A percentile compares a stretch with the other conserved stretches of the same genome.
phyloP scores from a whole-genome alignment of 768 basidiomycete genomes.

The Trametes punicea region DNA sequence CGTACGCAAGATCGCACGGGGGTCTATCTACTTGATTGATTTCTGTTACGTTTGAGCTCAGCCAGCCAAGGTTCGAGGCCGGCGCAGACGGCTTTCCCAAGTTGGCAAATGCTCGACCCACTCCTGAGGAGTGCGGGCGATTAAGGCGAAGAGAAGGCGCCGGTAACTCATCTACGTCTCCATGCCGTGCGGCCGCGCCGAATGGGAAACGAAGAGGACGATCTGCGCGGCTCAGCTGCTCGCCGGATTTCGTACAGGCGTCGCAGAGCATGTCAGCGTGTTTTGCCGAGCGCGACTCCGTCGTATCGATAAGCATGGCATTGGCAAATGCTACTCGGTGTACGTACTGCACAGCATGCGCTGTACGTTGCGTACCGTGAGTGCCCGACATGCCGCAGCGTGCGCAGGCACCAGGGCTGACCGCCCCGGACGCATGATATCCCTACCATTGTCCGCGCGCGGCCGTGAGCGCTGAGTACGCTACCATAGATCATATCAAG shows the following conservation, averaged over 20 bases:
- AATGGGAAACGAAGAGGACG: not conserved
- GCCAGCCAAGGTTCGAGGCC: too few relatives aligned
- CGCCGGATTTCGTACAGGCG: not conserved
- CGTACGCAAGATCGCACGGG: too few relatives aligned
- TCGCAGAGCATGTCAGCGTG: not conserved
- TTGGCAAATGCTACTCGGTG: not conserved
- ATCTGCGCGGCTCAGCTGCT: slow-evolving; percentile 3
- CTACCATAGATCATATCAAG: too few relatives aligned
- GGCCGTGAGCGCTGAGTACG: too few relatives aligned
- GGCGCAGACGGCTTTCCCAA: too few relatives aligned
- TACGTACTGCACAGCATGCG: not conserved
- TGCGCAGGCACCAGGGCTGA: not conserved
- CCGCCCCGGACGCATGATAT: not conserved
- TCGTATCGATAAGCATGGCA: slow-evolving; percentile 10
- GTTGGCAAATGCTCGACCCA: too few relatives aligned
- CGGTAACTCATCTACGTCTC: not conserved
- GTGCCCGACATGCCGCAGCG: not conserved
- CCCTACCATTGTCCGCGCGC: too few relatives aligned
- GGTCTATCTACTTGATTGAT: too few relatives aligned
- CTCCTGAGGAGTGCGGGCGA: too few relatives aligned
- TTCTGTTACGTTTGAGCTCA: too few relatives aligned
- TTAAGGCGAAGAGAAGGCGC: not conserved
- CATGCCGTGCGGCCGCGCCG: not conserved
- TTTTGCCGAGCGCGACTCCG: slow-evolving; percentile 14
- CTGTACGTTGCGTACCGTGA: not conserved